Evolutionary conservation across 768 basidiomycete species (phyloP).

Genomic region (Guyanaporus albipodus): DNA sequence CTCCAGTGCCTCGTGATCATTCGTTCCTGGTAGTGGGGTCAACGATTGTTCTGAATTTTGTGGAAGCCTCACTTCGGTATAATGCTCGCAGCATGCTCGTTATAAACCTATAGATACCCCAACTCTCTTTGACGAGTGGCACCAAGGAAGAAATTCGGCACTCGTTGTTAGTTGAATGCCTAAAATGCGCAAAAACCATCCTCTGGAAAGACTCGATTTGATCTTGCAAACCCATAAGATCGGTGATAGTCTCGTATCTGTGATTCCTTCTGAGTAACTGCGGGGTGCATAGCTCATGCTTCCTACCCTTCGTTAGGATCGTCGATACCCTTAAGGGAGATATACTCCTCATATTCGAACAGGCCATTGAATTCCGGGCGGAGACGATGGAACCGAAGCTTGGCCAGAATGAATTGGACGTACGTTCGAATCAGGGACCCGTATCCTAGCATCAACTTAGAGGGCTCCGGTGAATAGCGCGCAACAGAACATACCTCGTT

Average conservation of each 20-base stretch:
- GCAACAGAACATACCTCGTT: constrained; percentile 52
- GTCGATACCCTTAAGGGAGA: constrained; percentile 94
- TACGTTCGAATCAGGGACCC: constrained; percentile 91
- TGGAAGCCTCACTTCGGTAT: constrained; percentile 70
- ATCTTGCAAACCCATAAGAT: constrained; percentile 97
- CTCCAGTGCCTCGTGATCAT: constrained; percentile 83
- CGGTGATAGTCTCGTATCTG: constrained; percentile 96
- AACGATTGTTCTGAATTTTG: background rate
- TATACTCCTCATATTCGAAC: constrained; percentile 99
- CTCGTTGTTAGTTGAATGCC: constrained; percentile 89
- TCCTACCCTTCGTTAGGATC: constrained; percentile 98
- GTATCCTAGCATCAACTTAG: constrained; percentile 58
- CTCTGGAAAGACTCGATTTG: constrained; percentile 99
- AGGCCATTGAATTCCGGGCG: constrained; percentile 98
- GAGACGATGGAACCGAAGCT: constrained; percentile 92
- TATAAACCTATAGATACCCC: constrained; percentile 98
- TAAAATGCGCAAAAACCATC: constrained; percentile 94
- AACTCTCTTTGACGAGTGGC: constrained; percentile 97
- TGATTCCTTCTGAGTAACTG: constrained; percentile 9
- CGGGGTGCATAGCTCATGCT: constrained; percentile 1
- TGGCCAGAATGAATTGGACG: constrained; percentile 92
- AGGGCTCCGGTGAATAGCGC: background rate
- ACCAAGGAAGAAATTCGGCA: constrained; percentile 95
- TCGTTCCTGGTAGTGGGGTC: constrained; percentile 61
- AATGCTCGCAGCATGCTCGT: constrained; percentile 98